These are phyloP conservation scores for Rhizopus microsporus DNA, from an alignment of 371 early-diverging fungal species.

Conservation along the genomic window DNA sequence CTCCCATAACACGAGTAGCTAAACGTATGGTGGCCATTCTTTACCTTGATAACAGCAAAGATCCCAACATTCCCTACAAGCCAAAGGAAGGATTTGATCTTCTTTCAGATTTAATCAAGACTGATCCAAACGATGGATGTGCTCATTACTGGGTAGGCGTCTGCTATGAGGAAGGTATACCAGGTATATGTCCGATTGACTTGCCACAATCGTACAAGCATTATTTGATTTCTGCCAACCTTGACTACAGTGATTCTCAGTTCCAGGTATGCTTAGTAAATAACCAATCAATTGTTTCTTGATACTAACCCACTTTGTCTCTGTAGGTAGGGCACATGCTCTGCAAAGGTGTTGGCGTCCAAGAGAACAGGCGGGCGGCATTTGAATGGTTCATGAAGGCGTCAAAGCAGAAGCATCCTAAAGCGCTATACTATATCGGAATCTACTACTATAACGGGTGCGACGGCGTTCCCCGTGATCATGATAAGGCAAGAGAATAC, in stretches of 20 bases:
- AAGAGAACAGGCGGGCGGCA: constrained; percentile 45
- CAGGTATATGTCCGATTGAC: constrained; percentile 24
- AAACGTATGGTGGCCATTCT: constrained; percentile 43
- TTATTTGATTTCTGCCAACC: constrained; percentile 35
- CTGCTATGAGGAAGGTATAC: constrained; percentile 47
- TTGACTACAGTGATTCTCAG: constrained; percentile 37
- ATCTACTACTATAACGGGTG: constrained; percentile 50
- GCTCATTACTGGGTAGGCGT: constrained; percentile 48
- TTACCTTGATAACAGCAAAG: constrained; percentile 34
- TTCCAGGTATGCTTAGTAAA: constrained; percentile 32
- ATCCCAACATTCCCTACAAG: constrained; percentile 28
- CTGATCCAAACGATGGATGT: constrained; percentile 19
- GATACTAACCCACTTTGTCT: too few relatives aligned
- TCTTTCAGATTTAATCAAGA: constrained; percentile 20
- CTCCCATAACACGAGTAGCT: constrained; percentile 20
- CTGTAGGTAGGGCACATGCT: constrained; percentile 49
- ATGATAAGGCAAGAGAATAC: constrained; percentile 36
- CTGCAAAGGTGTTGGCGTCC: constrained; percentile 55
- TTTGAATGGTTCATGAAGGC: constrained; percentile 57
- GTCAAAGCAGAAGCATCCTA: constrained; percentile 45
- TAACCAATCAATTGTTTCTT: not conserved
- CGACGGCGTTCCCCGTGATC: constrained; percentile 32
- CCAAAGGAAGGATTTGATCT: constrained; percentile 33
- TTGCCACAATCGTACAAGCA: constrained; percentile 31
- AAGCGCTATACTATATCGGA: constrained; percentile 49